phyloP scores from a whole-genome alignment of 2,329 filamentous ascomycete species.

The Trichoderma citrinoviride region DNA sequence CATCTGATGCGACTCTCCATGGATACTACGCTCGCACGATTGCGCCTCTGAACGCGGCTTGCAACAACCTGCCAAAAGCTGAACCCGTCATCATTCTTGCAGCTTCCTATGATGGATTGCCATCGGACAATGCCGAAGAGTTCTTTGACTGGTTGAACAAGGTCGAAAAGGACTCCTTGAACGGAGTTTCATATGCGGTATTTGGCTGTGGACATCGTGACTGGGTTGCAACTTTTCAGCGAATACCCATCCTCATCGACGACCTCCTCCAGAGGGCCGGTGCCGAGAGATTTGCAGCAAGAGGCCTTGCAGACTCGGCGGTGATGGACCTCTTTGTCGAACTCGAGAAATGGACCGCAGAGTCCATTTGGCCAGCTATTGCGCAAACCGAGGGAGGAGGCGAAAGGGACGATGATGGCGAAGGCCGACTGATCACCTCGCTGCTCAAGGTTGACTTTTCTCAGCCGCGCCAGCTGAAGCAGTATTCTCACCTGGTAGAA shows the following conservation, averaged over 20 bases:
- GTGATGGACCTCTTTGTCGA: constrained; percentile 60
- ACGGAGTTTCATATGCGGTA: constrained; percentile 59
- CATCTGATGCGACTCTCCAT: constrained; percentile 51
- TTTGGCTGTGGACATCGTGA: constrained; percentile 65
- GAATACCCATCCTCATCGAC: constrained; percentile 59
- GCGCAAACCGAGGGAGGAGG: constrained; percentile 41
- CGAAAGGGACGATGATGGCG: constrained; percentile 23
- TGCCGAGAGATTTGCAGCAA: constrained; percentile 31
- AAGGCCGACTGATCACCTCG: constrained; percentile 23
- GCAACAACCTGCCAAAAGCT: constrained; percentile 53
- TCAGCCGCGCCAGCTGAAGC: constrained; percentile 50
- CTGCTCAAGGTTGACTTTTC: constrained; percentile 46
- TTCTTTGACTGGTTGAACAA: constrained; percentile 63
- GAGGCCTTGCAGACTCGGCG: constrained; percentile 56
- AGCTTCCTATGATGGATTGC: constrained; percentile 67
- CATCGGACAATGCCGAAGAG: constrained; percentile 64
- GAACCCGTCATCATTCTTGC: constrained; percentile 62
- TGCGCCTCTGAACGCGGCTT: constrained; percentile 56
- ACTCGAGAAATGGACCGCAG: constrained; percentile 62
- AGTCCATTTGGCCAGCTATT: constrained; percentile 46
- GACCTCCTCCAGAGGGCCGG: constrained; percentile 39
- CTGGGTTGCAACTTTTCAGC: constrained; percentile 58
- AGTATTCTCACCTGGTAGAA: constrained; percentile 59
- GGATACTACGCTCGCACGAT: constrained; percentile 54
- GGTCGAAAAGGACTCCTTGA: constrained; percentile 47